Evolutionary conservation across 2,329 filamentous ascomycete genomes (phyloP), one percentile per base, ranked within the genome.

Genomic region (Hortaea sp.): DNA sequence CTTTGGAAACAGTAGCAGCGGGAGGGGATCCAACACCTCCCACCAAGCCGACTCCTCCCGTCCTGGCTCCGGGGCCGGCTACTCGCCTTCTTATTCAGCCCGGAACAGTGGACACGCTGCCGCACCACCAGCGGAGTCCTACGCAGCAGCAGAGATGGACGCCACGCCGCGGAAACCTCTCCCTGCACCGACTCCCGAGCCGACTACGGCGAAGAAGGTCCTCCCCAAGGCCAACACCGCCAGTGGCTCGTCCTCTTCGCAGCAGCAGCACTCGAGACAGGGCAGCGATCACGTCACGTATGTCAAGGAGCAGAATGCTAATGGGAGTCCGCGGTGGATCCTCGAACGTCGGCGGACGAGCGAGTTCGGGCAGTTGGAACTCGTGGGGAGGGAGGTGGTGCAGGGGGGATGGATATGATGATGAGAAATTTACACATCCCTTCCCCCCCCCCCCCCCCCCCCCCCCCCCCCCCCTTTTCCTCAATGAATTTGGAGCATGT

Each of bases 221-320:
- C 37, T 39, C 29, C 53, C 56, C 9, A 20, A 20, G 20, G 27
- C 51, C 4, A 57, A 55, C 28, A 51, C 49, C 46, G 47, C 49
- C 29, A 59, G 57, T 37, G 44, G 34, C 47, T 20, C 20, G 20
- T 20, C 20, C 20, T 20, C 20, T 35, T 4, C 9, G n/a, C 9
- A 34, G 44, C 41, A 47, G 45, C 29, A 43, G 28, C 59, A 60
- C 42, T 56, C 55, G 11, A 43, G 69, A 27, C 69, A 65, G 39
- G 66, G 64, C 6, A 69, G 75, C 42, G 83, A 85, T 53, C 84
- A 81, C 51, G 79, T 88, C 31, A 82, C 81, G 5, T 88, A 88
- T 61, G 71, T 75, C 2, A 64, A 69, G n/a, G 79, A 83, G 57
- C 78, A 81, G 40, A 71, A 76, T 2, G 72, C 72, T 6, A 76